Evolutionary conservation across 2,329 filamentous ascomycete species (phyloP).

Genomic region (Talaromyces pinophilus): DNA sequence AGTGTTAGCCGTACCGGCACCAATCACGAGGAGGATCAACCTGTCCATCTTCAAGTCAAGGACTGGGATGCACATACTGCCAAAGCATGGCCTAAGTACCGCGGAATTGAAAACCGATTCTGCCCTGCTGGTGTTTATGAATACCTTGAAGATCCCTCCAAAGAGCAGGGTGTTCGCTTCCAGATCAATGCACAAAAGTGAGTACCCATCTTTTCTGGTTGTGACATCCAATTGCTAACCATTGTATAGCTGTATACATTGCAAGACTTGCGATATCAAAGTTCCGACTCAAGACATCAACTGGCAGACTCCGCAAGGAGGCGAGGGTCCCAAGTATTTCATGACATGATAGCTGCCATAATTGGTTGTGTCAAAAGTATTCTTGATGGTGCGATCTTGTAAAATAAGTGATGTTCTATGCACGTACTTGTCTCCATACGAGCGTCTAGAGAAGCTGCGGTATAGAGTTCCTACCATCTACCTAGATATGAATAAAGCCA

Average conservation of each 20-base stretch:
- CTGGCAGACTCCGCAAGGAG: conserved; percentile 92
- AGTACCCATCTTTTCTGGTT: conserved; percentile 45
- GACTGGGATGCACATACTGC: conserved; percentile 91
- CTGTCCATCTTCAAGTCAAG: conserved; percentile 89
- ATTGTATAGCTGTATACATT: conserved; percentile 82
- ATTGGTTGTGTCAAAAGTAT: background rate
- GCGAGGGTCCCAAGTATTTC: conserved; percentile 69
- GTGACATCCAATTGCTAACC: conserved; percentile 24
- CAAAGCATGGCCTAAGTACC: conserved; percentile 75
- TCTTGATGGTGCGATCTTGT: background rate
- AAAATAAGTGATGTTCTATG: conserved; percentile 10
- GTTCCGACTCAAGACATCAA: conserved; percentile 96
- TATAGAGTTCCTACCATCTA: background rate
- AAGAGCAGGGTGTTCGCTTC: conserved; percentile 86
- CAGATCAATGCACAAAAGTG: conserved; percentile 98
- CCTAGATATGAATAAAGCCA: background rate
- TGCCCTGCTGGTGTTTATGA: conserved; percentile 98
- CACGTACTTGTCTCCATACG: background rate
- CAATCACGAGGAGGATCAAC: conserved; percentile 98
- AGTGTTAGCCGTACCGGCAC: conserved; percentile 94
- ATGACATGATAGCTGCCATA: conserved; percentile 50
- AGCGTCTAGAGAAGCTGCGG: background rate
- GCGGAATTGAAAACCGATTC: conserved; percentile 94
- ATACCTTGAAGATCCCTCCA: conserved; percentile 89
- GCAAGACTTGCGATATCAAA: conserved; percentile 99